Base-by-base conservation (phyloP, 2,329 filamentous ascomycete species). In the Paecilomyces niveus region DNA sequence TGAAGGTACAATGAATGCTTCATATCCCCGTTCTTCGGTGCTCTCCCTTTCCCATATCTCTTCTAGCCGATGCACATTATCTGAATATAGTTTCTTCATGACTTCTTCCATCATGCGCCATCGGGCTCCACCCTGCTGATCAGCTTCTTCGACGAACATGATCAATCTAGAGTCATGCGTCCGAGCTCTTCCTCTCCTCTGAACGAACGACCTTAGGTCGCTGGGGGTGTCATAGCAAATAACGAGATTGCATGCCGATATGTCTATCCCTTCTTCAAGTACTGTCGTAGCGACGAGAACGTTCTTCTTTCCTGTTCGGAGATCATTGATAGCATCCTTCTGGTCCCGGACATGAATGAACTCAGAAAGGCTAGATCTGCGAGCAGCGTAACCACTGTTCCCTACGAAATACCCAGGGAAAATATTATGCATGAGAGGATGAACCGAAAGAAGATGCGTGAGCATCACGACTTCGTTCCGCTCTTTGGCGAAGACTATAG, bases 51-150 rank as follows among this genome's bases (percentile, higher is more conserved):
- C 63, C 53, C 79, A 68, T 0, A 84, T 69, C 13, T 77, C 68
- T 21, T 78, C 66, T 0, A 81, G 68, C 55, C 81, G 72, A 22
- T 87, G 79, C 60, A 81, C 70, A 5, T 91, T 85, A 52, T 89
- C 81, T 61, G 86, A 81, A 65, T 90, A 95, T 0, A 81, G 80
- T 53, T 74, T 69, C 64, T 86, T 89, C 87, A 96, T 92, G n/a
- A 84, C 77, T 2, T 79, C 70, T 68, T 97, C 93, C 15, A 94
- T 77, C 0, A 70, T 67, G 26, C 84, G 76, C 88, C 90, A 96
- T 26, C 82, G 78, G 2, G 70, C 64, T 1, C 79, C 63, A 52
- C 67, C 62, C 2, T 70, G 63, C 26, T 65, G 57, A 50, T 77
- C 67, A 33, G 71, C 64, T 3, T 75, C 66, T 15, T 60, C 65